Evolutionary conservation across 2,329 filamentous ascomycete species (phyloP), one percentile per base, ranked within the genome.

Genomic region (Ceratocystis papillata): DNA sequence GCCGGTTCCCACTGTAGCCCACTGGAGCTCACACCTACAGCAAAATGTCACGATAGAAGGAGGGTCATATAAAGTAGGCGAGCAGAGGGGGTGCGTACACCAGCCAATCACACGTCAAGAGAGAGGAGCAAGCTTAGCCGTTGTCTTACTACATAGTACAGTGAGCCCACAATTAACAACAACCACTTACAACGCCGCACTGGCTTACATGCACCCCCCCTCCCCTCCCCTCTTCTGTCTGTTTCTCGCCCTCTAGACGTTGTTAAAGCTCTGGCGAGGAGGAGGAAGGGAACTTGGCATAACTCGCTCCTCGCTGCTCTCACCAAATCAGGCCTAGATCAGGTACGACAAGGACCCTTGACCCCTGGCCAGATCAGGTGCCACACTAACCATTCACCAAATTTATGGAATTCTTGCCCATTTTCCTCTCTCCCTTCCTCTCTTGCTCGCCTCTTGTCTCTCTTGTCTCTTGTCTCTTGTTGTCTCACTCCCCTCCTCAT

Each of bases 291-390:
- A 50, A 22, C 46, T 10, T 53, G 12, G 48, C 53, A 57, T 57
- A 57, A 33, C 25, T n/a, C 53, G 3, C 15, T 17, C 53, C 15
- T 17, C 53, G 25, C 46, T 50, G 46, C n/a, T 8, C 25, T 57
- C 53, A 57, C 53, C 53, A 22, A 57, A 33, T 57, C 15, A 57
- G 53, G 53, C 15, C 53, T 57, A 57, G 28, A 57, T 22, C 28
- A 57, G 53, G 53, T 22, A 57, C 53, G 6, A 28, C 22, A 20
- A 57, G 28, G 25, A 17, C 17, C 53, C 53, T 28, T 57, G 53
- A 7, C 28, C 53, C 28, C 53, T 57, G 25, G 53, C 28, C 53
- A 12, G 17, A 37, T 30, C 53, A 30, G 53, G 28, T 57, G 28
- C 53, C 12, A n/a, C 53, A 33, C 53, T 33, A 37, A 37, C 33